A percentile compares a stretch with the other conserved stretches of the same genome.
These are phyloP conservation scores for Penicillium polonicum DNA, from an alignment of 2,329 filamentous ascomycete species.

Conservation along the genomic window DNA sequence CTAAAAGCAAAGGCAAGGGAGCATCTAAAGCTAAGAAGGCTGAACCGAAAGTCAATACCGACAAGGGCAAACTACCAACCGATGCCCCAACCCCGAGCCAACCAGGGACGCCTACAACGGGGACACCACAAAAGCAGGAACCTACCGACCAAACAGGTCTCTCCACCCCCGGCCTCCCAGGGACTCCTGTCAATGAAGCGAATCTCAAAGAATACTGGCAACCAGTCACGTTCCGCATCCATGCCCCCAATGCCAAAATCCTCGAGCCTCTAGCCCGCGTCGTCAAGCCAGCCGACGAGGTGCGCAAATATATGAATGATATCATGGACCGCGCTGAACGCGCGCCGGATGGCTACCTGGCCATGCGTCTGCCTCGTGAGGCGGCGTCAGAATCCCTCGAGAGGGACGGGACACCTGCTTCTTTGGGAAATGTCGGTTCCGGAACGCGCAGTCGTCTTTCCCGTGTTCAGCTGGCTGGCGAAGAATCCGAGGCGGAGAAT, in stretches of 20 bases:
- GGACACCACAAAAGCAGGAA: slow-evolving; percentile 18
- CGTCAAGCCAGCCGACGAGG: slow-evolving; percentile 55
- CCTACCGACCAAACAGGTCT: neutral
- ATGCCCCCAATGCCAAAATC: slow-evolving; percentile 51
- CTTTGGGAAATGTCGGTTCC: slow-evolving; percentile 3
- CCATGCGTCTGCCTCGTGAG: slow-evolving; percentile 54
- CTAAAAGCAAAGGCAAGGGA: slow-evolving; percentile 32
- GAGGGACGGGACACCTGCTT: slow-evolving; percentile 26
- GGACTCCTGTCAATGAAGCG: slow-evolving; percentile 17
- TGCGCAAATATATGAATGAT: slow-evolving; percentile 56
- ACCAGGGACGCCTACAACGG: slow-evolving; percentile 15
- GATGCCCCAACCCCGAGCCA: slow-evolving; percentile 13
- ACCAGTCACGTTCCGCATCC: slow-evolving; percentile 57
- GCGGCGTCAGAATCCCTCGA: slow-evolving; percentile 32
- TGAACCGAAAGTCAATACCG: slow-evolving; percentile 27
- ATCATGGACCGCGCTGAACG: slow-evolving; percentile 57
- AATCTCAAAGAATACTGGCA: slow-evolving; percentile 50
- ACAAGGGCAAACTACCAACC: slow-evolving; percentile 21
- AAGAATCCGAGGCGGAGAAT: slow-evolving; percentile 30
- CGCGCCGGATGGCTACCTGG: slow-evolving; percentile 56
- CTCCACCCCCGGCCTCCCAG: slow-evolving; percentile 6
- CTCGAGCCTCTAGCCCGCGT: slow-evolving; percentile 57
- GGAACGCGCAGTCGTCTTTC: slow-evolving; percentile 27
- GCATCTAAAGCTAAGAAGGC: slow-evolving; percentile 41
- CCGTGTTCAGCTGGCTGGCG: slow-evolving; percentile 23